Evolutionary conservation across 192 early-diverging fungal species (phyloP).

Genomic region (Entrophospora sp.): DNA sequence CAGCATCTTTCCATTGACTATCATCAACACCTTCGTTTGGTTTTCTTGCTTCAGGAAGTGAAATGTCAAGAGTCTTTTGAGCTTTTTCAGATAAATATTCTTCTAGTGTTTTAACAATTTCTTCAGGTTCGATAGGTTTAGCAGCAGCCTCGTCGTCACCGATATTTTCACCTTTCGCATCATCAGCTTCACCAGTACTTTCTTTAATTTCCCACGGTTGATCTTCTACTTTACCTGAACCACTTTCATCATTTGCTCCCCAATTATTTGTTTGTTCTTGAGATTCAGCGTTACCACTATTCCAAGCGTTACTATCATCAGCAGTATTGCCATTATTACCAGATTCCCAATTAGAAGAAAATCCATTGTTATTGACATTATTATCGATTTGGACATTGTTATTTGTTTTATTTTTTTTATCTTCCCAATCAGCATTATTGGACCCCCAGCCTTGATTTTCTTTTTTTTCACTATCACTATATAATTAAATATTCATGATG

Average conservation of each 20-base stretch:
- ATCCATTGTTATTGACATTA: slow-evolving; percentile 16
- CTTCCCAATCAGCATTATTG: slow-evolving; percentile 40
- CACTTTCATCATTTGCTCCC: neutral
- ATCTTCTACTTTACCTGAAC: neutral
- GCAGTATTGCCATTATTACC: too few species aligned
- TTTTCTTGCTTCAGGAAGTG: slow-evolving; percentile 58
- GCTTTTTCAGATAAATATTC: slow-evolving; percentile 76
- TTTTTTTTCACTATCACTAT: slow-evolving; percentile 83
- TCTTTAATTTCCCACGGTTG: neutral
- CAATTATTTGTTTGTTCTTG: too few species aligned
- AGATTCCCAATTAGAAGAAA: neutral
- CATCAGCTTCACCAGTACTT: neutral
- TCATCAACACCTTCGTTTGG: slow-evolving; percentile 86
- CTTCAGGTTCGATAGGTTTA: slow-evolving; percentile 60
- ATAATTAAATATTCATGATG: neutral
- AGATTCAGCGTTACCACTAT: too few species aligned
- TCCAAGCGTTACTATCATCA: too few species aligned
- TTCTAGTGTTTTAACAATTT: slow-evolving; percentile 74
- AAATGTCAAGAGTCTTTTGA: slow-evolving; percentile 47
- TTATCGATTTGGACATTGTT: slow-evolving; percentile 44
- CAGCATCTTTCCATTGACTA: slow-evolving; percentile 70
- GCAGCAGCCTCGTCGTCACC: slow-evolving; percentile 30
- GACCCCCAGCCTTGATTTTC: slow-evolving; percentile 80
- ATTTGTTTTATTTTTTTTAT: slow-evolving; percentile 37
- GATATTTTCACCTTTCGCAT: neutral